phyloP scores from a whole-genome alignment of 768 basidiomycete species.

The Dictyophora rubrovolvata region DNA sequence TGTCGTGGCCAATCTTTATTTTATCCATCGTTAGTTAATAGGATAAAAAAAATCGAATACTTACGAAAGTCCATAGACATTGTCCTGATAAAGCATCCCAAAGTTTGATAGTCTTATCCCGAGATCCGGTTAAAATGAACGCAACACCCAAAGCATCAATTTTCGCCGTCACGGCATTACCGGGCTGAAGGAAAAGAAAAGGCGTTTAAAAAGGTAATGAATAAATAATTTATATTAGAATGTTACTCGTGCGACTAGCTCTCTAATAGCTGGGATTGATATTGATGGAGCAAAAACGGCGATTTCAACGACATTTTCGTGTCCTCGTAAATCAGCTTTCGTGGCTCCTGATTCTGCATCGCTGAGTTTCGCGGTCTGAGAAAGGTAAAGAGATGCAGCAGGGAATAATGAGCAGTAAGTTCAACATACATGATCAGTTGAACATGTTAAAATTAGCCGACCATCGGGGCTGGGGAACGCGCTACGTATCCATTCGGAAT shows the following conservation, averaged over 20 bases:
- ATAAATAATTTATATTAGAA: not conserved
- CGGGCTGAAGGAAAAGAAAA: slow-evolving; percentile 23
- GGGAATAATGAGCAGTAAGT: not conserved
- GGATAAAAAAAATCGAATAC: slow-evolving; percentile 16
- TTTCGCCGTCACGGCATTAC: slow-evolving; percentile 35
- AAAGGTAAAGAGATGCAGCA: slow-evolving; percentile 5
- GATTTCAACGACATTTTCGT: slow-evolving; percentile 79
- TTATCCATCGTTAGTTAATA: not conserved
- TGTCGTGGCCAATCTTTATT: slow-evolving; percentile 65
- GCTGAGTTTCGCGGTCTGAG: slow-evolving; percentile 69
- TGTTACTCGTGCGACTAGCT: slow-evolving; percentile 59
- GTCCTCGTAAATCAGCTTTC: slow-evolving; percentile 77
- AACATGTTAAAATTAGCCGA: slow-evolving; percentile 64
- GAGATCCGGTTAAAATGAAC: slow-evolving; percentile 72
- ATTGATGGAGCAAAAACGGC: slow-evolving; percentile 70
- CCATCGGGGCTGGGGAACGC: slow-evolving; percentile 62
- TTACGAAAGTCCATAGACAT: slow-evolving; percentile 63
- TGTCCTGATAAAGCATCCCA: slow-evolving; percentile 86
- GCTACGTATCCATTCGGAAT: slow-evolving; percentile 78
- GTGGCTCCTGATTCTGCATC: slow-evolving; percentile 64
- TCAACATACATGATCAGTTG: slow-evolving; percentile 70
- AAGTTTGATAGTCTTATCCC: slow-evolving; percentile 86
- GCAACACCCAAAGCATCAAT: slow-evolving; percentile 26
- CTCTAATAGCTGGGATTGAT: slow-evolving; percentile 68
- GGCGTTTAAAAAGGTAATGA: not conserved